Base-by-base conservation (phyloP, 2,329 filamentous ascomycete genomes). In the Grosmannia huntii region DNA sequence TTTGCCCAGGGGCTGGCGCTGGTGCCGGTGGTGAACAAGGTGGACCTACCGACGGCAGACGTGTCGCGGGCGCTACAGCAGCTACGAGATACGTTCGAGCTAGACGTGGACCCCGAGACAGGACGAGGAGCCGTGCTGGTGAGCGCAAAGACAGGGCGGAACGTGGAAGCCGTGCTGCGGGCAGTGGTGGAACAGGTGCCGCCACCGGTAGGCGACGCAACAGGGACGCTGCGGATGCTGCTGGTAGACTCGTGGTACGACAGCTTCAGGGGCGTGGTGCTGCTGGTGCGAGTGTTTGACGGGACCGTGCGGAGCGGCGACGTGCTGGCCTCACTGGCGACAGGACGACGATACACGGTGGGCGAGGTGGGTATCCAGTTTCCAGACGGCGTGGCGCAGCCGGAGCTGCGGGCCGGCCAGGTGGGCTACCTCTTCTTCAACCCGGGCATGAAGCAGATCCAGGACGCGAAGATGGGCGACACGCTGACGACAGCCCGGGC, bases 201-300 rank as follows among this genome's bases (percentile, higher is more conserved):
- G 23, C 81, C 84, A 48, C 94, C 94, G 0, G 72, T 81, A 0
- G 94, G 94, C 5, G 84, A 94, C 65, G 73, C 78, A 57, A 77
- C 72, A 1, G 87, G 85, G 65, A 89, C 90, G 1, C 72, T 96
- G 59, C 85, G 89, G 60, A 80, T 97, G 72, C 76, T 99, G 53
- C 82, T 99, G 16, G 90, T 99, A 31, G 94, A 99, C 72, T 96
- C 91, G 25, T 99, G 94, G 94, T 99, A 99, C 69, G 91, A 96
- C 68, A 91, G 86, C 61, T 99, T 96, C 71, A 87, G 90, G 64
- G 94, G 94, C 14, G 94, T 99, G 41, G 87, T 97, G 57, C 79
- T 96, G 56, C 78, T 99, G 7, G 90, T 99, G 14, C 80, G 94
- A 12, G 77, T 99, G 21, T 99, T 99, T 66, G 90, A 97, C 63